Conservation (phyloP, 768 basidiomycete species). For the Russula olivacea region DNA sequence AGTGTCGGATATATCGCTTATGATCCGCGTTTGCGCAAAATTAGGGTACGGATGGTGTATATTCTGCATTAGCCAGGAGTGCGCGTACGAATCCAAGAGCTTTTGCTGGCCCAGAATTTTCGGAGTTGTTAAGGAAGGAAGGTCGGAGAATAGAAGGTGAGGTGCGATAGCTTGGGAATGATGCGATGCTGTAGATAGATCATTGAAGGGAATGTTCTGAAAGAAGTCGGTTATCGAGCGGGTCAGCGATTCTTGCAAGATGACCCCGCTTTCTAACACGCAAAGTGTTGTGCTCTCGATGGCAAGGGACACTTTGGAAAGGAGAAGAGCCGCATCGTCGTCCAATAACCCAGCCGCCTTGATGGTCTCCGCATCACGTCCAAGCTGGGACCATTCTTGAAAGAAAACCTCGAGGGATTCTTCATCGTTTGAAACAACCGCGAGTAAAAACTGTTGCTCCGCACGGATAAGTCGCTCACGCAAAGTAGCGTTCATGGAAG, state of each 20-base stretch:
- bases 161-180: not conserved
- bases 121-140: not conserved
- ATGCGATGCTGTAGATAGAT: not conserved
- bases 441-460: conserved; percentile 12
- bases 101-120: not conserved
- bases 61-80: conserved; percentile 26
- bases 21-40: conserved; percentile 4
- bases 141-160: not conserved
- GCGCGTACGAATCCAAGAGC: not conserved
- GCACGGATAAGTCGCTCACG: not conserved
- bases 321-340: not conserved
- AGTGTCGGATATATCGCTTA: conserved; percentile 8
- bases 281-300: not conserved
- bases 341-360: not conserved
- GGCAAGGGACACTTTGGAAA: not conserved
- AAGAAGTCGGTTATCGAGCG: not conserved
- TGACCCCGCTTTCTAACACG: not conserved
- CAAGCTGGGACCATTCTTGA: conserved; percentile 8
- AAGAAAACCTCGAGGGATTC: not conserved
- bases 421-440: not conserved
- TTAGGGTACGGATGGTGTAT: conserved; percentile 50
- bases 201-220: not conserved
- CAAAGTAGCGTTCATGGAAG: conserved; percentile 10
- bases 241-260: not conserved
- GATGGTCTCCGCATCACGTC: not conserved